Evolutionary conservation across 2,329 filamentous ascomycete genomes (phyloP).

Genomic region (Mollisia scopiformis): DNA sequence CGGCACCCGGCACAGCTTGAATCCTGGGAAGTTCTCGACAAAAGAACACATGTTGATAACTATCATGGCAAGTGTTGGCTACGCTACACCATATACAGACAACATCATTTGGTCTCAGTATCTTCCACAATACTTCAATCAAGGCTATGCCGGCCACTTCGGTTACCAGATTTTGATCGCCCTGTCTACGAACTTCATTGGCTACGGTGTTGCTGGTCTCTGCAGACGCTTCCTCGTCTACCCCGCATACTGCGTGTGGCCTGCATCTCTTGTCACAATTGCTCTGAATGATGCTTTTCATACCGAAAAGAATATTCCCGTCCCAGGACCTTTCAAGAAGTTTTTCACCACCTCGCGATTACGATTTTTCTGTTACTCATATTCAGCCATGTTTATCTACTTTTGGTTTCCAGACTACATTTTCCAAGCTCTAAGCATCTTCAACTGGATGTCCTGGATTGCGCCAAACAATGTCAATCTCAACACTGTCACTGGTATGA

Average conservation of each 20-base stretch:
- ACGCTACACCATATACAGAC: constrained; percentile 50
- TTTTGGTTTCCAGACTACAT: constrained; percentile 55
- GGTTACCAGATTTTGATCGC: constrained; percentile 54
- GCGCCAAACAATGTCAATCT: constrained; percentile 44
- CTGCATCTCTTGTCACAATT: constrained; percentile 49
- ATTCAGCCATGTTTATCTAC: constrained; percentile 51
- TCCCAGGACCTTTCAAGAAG: constrained; percentile 44
- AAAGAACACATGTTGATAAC: constrained; percentile 71
- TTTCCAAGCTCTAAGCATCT: constrained; percentile 47
- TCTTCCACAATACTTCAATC: constrained; percentile 53
- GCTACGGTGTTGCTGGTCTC: constrained; percentile 57
- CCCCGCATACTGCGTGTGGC: constrained; percentile 52
- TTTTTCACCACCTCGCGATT: constrained; percentile 47
- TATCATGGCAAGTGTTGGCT: constrained; percentile 58
- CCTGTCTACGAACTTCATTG: constrained; percentile 56
- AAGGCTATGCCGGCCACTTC: constrained; percentile 50
- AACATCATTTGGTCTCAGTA: constrained; percentile 55
- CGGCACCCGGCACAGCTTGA: constrained; percentile 43
- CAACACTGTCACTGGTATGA: constrained; percentile 41
- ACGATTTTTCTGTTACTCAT: constrained; percentile 47
- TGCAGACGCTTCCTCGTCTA: constrained; percentile 54
- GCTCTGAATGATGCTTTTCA: constrained; percentile 53
- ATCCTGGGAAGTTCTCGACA: constrained; percentile 65
- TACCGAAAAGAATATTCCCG: constrained; percentile 27
- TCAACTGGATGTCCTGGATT: constrained; percentile 59